Base-by-base conservation (phyloP, 768 basidiomycete genomes). In the Pulveroboletus sp. region DNA sequence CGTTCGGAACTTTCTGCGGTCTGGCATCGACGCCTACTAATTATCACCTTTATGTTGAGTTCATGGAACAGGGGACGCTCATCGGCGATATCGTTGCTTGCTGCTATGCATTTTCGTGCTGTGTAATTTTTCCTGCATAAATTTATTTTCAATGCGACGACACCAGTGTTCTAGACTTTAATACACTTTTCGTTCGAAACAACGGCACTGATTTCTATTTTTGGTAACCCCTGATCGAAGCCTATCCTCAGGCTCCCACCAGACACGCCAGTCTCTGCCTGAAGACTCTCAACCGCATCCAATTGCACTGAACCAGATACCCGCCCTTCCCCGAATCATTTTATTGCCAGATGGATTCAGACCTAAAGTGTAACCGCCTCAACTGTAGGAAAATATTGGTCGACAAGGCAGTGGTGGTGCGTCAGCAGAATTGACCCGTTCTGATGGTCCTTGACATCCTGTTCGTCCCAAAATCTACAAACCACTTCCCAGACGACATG, bases 361-460 rank as follows among this genome's bases (percentile, higher is more conserved):
- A 89, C 42, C 69, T 89, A 41, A 85, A 81, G 58, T 90, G 88
- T 62, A 90, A 90, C 64, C 77, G 83, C n/a, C 73, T 89, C 49
- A 85, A 80, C 16, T 90, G 88, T 65, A 80, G 89, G 49, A 77
- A 76, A 57, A 53, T 75, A 3, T 65, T 93, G 39, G 71, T 73
- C 2, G 89, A 90, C 58, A 91, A 89, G 64, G 89, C 89, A 3
- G 89, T 93, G 11, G 89, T 93, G 53, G 89, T 92, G 61, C 66
- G 89, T 74, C 31, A 36, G 13, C 27, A 45, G 23, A 35, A 29
- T 43, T 40, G 37, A 29, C 19, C 24, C 24, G n/a, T 32, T 55
- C 27, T 42, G 22, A 32, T 50, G 9, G 43, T n/a, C 22, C 20
- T 22, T 43, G 47, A 27, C 22, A 14, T 23, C 36, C 23, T 23